Conservation (phyloP, 768 basidiomycete genomes). For the Serendipita sp. region DNA sequence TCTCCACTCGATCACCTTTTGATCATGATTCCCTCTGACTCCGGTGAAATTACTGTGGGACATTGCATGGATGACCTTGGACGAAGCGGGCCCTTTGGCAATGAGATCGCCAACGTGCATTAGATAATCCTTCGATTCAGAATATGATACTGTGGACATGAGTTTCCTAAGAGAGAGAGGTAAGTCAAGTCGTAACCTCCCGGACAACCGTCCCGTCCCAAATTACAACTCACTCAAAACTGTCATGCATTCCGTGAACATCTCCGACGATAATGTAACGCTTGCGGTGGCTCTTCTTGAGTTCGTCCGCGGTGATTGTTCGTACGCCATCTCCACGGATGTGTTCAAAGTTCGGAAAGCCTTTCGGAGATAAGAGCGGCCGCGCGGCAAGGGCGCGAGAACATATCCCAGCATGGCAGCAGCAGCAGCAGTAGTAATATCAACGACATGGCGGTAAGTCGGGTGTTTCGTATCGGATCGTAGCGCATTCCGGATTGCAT, state of each 20-base stretch:
- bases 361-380: neutral
- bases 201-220: too few relatives aligned
- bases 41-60: constrained; percentile 47
- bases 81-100: constrained; percentile 52
- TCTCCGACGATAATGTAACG: constrained; percentile 75
- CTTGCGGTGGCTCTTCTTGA: constrained; percentile 15
- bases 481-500: too few relatives aligned
- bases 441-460: neutral
- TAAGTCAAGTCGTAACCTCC: too few relatives aligned
- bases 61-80: constrained; percentile 51
- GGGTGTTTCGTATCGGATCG: too few relatives aligned
- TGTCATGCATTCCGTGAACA: constrained; percentile 65
- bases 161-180: constrained; percentile 33
- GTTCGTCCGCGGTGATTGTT: constrained; percentile 15
- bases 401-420: too few relatives aligned
- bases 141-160: constrained; percentile 44
- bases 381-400: neutral
- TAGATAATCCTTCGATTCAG: constrained; percentile 45
- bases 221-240: constrained; percentile 58
- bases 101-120: constrained; percentile 76
- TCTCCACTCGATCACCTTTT: constrained; percentile 79
- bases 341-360: constrained; percentile 2
- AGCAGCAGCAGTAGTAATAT: neutral
- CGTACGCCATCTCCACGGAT: neutral
- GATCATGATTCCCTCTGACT: constrained; percentile 91